Conservation (phyloP, 495 filamentous ascomycete species). For the Hypoxylon fragiforme region DNA sequence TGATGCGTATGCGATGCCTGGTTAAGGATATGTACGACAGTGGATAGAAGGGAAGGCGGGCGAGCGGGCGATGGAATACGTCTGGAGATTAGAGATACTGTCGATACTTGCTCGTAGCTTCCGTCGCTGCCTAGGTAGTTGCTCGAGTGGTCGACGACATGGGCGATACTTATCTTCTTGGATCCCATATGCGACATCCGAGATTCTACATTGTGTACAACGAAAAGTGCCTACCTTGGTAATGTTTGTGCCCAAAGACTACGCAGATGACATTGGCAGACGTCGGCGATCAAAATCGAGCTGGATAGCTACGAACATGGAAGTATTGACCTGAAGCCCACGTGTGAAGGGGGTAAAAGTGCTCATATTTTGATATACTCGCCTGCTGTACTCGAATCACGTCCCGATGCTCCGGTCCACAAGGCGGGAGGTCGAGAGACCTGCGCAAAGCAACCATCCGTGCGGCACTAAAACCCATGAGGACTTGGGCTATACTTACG, state of each 20-base stretch:
- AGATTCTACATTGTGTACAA: constrained; percentile 6
- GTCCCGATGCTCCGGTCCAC: constrained; percentile 17
- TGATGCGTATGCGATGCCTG: constrained; percentile 14
- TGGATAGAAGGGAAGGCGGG: too few species aligned
- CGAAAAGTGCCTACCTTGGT: neutral
- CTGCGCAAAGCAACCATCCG: constrained; percentile 25
- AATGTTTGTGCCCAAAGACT: constrained; percentile 1
- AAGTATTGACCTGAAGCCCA: constrained; percentile 22
- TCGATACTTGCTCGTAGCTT: too few species aligned
- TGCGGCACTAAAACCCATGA: constrained; percentile 12
- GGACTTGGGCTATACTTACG: constrained; percentile 20
- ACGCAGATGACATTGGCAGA: neutral
- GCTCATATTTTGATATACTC: constrained; percentile 2
- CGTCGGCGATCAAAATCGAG: constrained; percentile 21
- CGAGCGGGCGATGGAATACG: too few species aligned
- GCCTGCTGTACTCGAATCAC: constrained; percentile 9
- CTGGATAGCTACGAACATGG: neutral
- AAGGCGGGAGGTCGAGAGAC: constrained; percentile 9
- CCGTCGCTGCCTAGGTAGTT: neutral
- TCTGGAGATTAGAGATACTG: too few species aligned
- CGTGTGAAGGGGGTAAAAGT: constrained; percentile 10
- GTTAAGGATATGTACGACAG: too few species aligned
- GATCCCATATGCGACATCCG: neutral
- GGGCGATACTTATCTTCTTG: constrained; percentile 19
- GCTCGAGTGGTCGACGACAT: constrained; percentile 9